Conservation (phyloP, 2,329 filamentous ascomycete genomes). For the Stagonosporopsis tanaceti region DNA sequence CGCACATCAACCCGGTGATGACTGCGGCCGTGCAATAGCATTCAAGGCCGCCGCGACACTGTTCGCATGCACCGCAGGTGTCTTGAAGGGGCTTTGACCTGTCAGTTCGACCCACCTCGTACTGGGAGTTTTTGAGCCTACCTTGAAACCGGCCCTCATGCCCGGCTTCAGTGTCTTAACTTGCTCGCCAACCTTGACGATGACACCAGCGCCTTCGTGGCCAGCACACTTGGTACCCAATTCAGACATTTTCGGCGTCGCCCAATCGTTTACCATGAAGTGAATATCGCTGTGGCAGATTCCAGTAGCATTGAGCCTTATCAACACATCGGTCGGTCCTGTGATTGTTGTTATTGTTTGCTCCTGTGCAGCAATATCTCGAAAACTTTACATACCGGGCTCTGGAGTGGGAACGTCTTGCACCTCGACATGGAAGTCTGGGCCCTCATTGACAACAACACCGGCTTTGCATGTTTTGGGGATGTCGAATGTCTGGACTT, state of each 20-base stretch:
- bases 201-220: conserved; percentile 66
- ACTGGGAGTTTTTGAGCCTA: conserved; percentile 3
- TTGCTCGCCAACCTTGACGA: conserved; percentile 63
- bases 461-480: conserved; percentile 61
- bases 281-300: conserved; percentile 67
- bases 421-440: conserved; percentile 58
- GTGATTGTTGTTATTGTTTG: conserved; percentile 6
- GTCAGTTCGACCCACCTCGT: conserved; percentile 8
- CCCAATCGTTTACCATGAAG: conserved; percentile 64
- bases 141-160: conserved; percentile 49
- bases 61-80: conserved; percentile 50
- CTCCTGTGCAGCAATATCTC: not conserved
- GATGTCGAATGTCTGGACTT: conserved; percentile 49
- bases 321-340: conserved; percentile 64
- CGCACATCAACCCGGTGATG: conserved; percentile 44
- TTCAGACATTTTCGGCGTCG: conserved; percentile 47
- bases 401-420: conserved; percentile 58
- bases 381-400: conserved; percentile 46
- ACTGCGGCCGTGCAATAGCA: conserved; percentile 55
- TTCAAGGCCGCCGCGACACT: conserved; percentile 62
- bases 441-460: conserved; percentile 62
- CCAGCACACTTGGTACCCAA: conserved; percentile 58
- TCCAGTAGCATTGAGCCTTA: conserved; percentile 66
- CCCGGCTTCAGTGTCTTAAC: conserved; percentile 59
- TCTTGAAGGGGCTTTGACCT: conserved; percentile 34